A percentile compares a stretch with the other conserved stretches of the same genome.
These are phyloP conservation scores for Solanum arcanum DNA, from an alignment of 257 asterid species.

Conservation along the genomic window DNA sequence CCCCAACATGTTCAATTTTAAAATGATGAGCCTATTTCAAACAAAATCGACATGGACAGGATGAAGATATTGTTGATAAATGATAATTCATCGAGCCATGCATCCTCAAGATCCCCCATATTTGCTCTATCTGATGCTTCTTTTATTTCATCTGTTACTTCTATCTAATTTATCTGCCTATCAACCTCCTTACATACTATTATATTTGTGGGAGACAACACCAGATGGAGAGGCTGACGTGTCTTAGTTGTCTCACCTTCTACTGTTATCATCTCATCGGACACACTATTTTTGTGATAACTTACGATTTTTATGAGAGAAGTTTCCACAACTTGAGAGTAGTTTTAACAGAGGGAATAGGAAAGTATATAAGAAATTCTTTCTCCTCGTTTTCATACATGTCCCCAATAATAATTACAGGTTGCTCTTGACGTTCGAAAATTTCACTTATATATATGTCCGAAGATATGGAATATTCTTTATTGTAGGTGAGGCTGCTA, in stretches of 20 bases:
- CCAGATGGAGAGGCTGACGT: too few relatives aligned
- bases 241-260: too few relatives aligned
- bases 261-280: background rate
- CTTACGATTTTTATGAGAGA: constrained; percentile 7
- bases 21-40: too few relatives aligned
- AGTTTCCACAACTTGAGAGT: constrained; percentile 18
- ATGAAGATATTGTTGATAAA: too few relatives aligned
- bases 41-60: too few relatives aligned
- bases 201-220: too few relatives aligned
- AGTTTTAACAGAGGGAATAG: background rate
- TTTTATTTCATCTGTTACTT: constrained; percentile 10
- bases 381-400: constrained; percentile 7
- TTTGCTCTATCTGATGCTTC: constrained; percentile 24
- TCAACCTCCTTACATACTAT: too few relatives aligned
- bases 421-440: background rate
- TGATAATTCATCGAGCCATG: background rate
- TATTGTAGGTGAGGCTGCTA: constrained; percentile 11
- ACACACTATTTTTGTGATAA: constrained; percentile 7
- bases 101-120: constrained; percentile 16
- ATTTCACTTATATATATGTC: constrained; percentile 14
- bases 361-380: constrained; percentile 15
- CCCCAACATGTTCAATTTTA: too few relatives aligned
- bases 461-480: constrained; percentile 7
- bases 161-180: background rate
- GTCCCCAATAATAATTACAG: background rate